Base-by-base conservation (phyloP, 2,329 filamentous ascomycete genomes). In the Huntiella abstrusa region DNA sequence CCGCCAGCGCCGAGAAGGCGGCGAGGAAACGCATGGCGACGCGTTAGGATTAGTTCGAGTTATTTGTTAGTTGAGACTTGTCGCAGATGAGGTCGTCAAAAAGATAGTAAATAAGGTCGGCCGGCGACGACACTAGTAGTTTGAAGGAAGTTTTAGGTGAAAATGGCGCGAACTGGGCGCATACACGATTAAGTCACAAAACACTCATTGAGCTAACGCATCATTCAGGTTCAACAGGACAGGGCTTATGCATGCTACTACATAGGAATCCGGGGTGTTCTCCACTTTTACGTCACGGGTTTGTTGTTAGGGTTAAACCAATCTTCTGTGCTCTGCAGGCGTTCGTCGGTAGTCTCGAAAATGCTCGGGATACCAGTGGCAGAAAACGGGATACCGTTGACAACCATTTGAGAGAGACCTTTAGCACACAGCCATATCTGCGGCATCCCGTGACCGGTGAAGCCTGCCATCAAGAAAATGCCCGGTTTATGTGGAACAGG, bases 361-460 rank as follows among this genome's bases (percentile, higher is more conserved):
- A 46, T 19, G 13, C 15, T 15, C n/a, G 44, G 48, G 11, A 44
- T 15, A 7, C 35, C 48, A 0, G 62, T 61, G 11, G 59, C 52
- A 40, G 59, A 56, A 45, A 63, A 65, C 0, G 50, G 41, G 1
- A 40, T 34, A 2, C 52, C 56, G 2, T 58, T 51, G 4, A 54
- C 28, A 0, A 67, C 50, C 64, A 70, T 68, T 17, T 55, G 50
- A 1, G 59, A 62, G 6, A 69, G 38, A 0, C 59, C 64, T 49
- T 63, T 62, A 5, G 60, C 60, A 4, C 59, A 54, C 0, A 66
- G 55, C 15, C 64, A 63, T 13, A 68, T 61, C 17, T 65, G 53
- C 0, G 65, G 61, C 67, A 72, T 72, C 0, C 69, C 69, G 47
- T 70, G 67, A 0, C 69, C 69, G 28, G 62, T 64, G 49, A 70